phyloP scores from a whole-genome alignment of 1,284 basidiomycete species.

The Malassezia equina region DNA sequence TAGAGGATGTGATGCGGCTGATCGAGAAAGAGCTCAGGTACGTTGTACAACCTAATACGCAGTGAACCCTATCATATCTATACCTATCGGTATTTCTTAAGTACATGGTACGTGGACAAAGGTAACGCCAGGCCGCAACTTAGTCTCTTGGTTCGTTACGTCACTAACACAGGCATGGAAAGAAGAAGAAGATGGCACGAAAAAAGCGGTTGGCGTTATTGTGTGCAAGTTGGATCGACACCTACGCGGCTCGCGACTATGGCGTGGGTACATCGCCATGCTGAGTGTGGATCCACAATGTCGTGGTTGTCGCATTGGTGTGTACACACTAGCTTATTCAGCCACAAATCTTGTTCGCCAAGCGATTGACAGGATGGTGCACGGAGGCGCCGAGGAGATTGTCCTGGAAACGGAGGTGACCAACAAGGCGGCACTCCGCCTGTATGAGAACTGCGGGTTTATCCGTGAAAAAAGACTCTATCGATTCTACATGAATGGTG shows the following conservation, averaged over 20 bases:
- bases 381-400: slow-evolving; percentile 49
- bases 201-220: slow-evolving; percentile 60
- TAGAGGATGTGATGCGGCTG: slow-evolving; percentile 27
- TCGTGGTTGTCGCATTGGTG: slow-evolving; percentile 67
- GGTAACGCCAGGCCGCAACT: slow-evolving; percentile 58
- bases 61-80: slow-evolving; percentile 92
- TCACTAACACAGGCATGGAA: background rate
- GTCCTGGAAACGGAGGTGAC: slow-evolving; percentile 95
- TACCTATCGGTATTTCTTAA: slow-evolving; percentile 60
- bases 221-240: slow-evolving; percentile 91
- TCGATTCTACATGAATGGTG: slow-evolving; percentile 84
- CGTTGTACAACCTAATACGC: slow-evolving; percentile 22
- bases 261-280: slow-evolving; percentile 96
- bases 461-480: slow-evolving; percentile 86
- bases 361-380: slow-evolving; percentile 8
- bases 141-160: slow-evolving; percentile 62
- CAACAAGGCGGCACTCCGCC: slow-evolving; percentile 70
- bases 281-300: slow-evolving; percentile 50
- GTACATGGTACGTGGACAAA: slow-evolving; percentile 59
- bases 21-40: slow-evolving; percentile 49
- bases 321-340: slow-evolving; percentile 41
- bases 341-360: slow-evolving; percentile 54
- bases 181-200: background rate
- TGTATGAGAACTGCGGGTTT: slow-evolving; percentile 88
- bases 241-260: slow-evolving; percentile 53